Conservation (phyloP, 805 yeast species). For the Maudiozyma saulgeensis region DNA sequence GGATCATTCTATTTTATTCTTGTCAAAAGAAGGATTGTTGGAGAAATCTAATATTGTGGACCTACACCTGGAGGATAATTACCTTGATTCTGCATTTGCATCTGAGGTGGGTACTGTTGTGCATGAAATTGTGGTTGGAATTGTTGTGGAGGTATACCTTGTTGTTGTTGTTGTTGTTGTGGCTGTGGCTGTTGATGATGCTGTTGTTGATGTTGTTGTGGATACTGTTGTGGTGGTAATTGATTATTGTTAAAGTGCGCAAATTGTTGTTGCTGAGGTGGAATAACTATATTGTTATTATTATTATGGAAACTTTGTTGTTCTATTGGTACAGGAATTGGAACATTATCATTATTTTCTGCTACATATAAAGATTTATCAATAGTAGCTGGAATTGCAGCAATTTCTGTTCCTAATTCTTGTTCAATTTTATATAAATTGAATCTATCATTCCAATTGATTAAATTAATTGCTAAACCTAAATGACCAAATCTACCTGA, state of each 20-base stretch:
- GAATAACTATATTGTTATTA: constrained; percentile 20
- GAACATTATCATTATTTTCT: constrained; percentile 61
- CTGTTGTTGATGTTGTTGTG: constrained; percentile 9
- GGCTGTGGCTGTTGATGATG: constrained; percentile 15
- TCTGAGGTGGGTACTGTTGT: constrained; percentile 25
- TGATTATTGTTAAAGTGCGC: constrained; percentile 12
- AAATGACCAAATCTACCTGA: constrained; percentile 98
- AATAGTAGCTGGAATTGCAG: constrained; percentile 90
- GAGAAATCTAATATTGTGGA: not conserved
- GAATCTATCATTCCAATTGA: constrained; percentile 94
- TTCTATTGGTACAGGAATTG: constrained; percentile 81
- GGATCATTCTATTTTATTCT: not conserved
- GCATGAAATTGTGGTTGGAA: constrained; percentile 8
- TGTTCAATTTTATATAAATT: constrained; percentile 91
- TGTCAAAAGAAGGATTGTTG: not conserved
- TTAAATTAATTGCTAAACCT: constrained; percentile 93
- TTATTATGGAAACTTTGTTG: constrained; percentile 19
- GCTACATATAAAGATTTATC: constrained; percentile 86
- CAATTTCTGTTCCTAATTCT: constrained; percentile 94
- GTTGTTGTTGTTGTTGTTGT: constrained; percentile 20
- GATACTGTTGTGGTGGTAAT: constrained; percentile 21
- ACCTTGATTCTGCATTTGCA: constrained; percentile 4
- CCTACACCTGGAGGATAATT: not conserved
- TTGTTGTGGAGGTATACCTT: constrained; percentile 23
- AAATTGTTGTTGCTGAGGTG: constrained; percentile 11